phyloP scores from a whole-genome alignment of 225 moss, liverwort and hornwort species.

The Physcomitrellopsis africana region DNA sequence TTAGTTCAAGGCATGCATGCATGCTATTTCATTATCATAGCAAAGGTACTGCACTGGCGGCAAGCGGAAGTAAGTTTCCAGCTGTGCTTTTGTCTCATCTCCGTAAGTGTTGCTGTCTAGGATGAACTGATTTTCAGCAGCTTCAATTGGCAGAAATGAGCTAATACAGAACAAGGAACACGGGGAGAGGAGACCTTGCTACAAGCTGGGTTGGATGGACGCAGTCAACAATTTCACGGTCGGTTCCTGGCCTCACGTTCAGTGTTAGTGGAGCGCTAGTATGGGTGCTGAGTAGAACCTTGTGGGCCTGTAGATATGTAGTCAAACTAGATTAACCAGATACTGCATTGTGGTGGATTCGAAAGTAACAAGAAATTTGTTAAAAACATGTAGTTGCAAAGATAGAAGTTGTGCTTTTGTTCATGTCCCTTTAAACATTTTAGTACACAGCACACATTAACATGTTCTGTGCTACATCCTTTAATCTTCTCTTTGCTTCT shows the following conservation, averaged over 20 bases:
- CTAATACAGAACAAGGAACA: slow-evolving; percentile 73
- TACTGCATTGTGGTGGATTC: slow-evolving; percentile 70
- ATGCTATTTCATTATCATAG: slow-evolving; percentile 56
- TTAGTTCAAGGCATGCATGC: slow-evolving; percentile 69
- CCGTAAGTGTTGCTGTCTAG: slow-evolving; percentile 83
- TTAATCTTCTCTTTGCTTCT: slow-evolving; percentile 22
- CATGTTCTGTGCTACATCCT: slow-evolving; percentile 28
- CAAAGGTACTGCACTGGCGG: slow-evolving; percentile 69
- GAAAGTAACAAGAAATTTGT: slow-evolving; percentile 39
- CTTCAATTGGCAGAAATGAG: slow-evolving; percentile 76
- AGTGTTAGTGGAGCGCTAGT: slow-evolving; percentile 94
- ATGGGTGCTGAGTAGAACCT: slow-evolving; percentile 82
- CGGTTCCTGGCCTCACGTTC: slow-evolving; percentile 99
- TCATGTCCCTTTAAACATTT: slow-evolving; percentile 17
- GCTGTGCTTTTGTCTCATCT: slow-evolving; percentile 75
- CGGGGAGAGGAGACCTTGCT: slow-evolving; percentile 72
- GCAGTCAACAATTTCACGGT: slow-evolving; percentile 89
- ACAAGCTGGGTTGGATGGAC: slow-evolving; percentile 72
- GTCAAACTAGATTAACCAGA: slow-evolving; percentile 70
- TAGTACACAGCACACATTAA: slow-evolving; percentile 38
- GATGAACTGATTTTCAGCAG: slow-evolving; percentile 85
- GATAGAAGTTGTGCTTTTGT: slow-evolving; percentile 27
- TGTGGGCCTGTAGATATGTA: slow-evolving; percentile 65
- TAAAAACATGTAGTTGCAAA: slow-evolving; percentile 39
- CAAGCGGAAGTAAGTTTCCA: slow-evolving; percentile 56